Evolutionary conservation across 1,139 yeast species (phyloP), one percentile per base, ranked within the genome.

Genomic region (Candida anutae): DNA sequence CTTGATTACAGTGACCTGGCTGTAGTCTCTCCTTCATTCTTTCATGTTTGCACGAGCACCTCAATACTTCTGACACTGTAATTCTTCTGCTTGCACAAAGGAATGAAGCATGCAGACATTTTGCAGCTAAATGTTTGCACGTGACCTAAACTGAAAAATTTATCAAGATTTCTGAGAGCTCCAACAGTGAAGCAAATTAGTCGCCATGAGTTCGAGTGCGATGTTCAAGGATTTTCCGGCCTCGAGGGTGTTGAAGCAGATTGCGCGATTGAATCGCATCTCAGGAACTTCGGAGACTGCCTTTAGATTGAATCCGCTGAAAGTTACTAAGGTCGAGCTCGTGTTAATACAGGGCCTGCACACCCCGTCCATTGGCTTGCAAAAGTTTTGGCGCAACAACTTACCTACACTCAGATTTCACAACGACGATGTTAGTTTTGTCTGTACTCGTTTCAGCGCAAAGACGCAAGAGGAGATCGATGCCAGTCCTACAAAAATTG

Each of bases 391-490:
- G 93, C 74, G 72, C 44, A 58, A 64, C 28, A 70, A 75, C 52
- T 61, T 85, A 33, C 94, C 94, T 13, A 75, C 85, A 10, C 62
- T 87, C 34, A 80, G 77, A 48, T 87, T 82, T 54, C 88, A 84
- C 58, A 87, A 87, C 53, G 90, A 90, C 17, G 59, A 62, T 23
- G 48, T 82, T 19, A 69, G 74, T 20, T 75, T 84, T 34, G 64
- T 72, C 16, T 80, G 85, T 25, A 58, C 67, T 16, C 63, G 83
- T 39, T 62, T 79, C 24, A 55, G 58, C 19, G 66, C 74, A 30
- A 53, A 50, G 16, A 56, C 54, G 27, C 58, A 55, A 32, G 48
- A 45, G 27, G 57, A 63, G 21, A 66, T 65, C 20, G 61, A 56
- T 24, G 50, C 58, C 26, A 62, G 72, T 35, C 82, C 82, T 1